These are phyloP conservation scores for Dactylellina sp. DNA, from an alignment of 2,329 filamentous ascomycete species.

Conservation along the genomic window DNA sequence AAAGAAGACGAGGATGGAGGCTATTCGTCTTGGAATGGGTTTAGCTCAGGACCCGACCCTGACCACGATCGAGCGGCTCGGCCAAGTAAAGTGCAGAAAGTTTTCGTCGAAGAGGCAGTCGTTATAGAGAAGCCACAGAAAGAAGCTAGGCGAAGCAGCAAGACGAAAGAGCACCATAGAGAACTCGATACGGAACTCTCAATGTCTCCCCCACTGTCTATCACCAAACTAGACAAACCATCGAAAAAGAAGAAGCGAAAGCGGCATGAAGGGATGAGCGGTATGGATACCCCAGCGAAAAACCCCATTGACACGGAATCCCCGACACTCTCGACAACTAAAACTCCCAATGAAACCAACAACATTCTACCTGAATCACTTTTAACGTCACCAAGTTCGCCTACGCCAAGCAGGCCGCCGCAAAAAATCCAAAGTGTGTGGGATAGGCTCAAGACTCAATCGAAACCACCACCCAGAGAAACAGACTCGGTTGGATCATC, in stretches of 20 bases:
- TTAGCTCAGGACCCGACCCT: constrained; percentile 23
- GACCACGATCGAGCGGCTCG: not conserved
- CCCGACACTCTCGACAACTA: too few relatives aligned
- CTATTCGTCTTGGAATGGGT: constrained; percentile 50
- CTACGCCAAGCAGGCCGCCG: constrained; percentile 1
- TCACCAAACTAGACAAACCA: not conserved
- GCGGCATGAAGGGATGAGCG: not conserved
- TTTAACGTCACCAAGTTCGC: not conserved
- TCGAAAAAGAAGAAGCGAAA: constrained; percentile 30
- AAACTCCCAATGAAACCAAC: not conserved
- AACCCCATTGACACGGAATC: not conserved
- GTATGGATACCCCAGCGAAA: not conserved
- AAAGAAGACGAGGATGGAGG: constrained; percentile 36
- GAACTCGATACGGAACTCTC: not conserved
- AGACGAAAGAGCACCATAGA: not conserved
- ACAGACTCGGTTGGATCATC: constrained; percentile 30
- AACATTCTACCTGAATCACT: constrained; percentile 29
- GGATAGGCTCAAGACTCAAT: constrained; percentile 36
- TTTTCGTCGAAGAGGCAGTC: constrained; percentile 37
- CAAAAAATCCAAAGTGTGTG: constrained; percentile 45
- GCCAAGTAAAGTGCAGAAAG: constrained; percentile 13
- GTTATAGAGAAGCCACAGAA: constrained; percentile 20
- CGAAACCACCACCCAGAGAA: constrained; percentile 7
- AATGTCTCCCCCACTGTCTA: not conserved
- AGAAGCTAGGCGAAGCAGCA: not conserved